A percentile compares a stretch with the other conserved stretches of the same genome.
Conservation (phyloP, 208 protist species). For the Wallacemonas rigidus region DNA sequence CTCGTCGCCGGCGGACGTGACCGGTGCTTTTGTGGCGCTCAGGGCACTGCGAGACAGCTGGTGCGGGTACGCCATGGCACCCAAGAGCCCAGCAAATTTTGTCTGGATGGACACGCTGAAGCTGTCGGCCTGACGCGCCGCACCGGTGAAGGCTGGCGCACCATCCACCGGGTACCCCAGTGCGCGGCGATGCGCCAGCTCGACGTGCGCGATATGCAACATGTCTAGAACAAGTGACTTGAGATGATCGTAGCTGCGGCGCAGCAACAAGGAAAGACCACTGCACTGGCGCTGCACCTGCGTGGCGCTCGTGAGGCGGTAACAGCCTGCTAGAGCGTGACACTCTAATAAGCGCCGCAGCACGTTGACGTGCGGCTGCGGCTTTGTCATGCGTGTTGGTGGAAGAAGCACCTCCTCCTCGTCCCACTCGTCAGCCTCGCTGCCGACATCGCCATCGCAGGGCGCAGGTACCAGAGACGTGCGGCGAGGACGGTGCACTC, state of each 20-base stretch:
- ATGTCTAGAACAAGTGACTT: constrained; percentile 72
- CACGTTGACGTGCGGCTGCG: constrained; percentile 58
- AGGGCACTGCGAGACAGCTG: constrained; percentile 30
- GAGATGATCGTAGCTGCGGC: constrained; percentile 69
- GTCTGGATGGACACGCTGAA: constrained; percentile 61
- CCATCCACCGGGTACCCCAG: constrained; percentile 1
- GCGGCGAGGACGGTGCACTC: constrained; percentile 29
- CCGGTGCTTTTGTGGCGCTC: neutral
- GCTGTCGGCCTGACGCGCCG: neutral
- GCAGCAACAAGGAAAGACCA: constrained; percentile 77
- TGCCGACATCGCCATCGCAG: constrained; percentile 35
- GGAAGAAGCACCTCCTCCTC: constrained; percentile 60
- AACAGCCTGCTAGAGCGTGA: constrained; percentile 43
- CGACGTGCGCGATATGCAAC: constrained; percentile 72
- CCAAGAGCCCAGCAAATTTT: constrained; percentile 44
- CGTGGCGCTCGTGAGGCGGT: constrained; percentile 41
- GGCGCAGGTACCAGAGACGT: constrained; percentile 25
- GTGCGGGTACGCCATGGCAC: constrained; percentile 70
- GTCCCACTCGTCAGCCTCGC: constrained; percentile 68
- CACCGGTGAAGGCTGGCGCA: neutral
- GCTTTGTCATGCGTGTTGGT: constrained; percentile 35
- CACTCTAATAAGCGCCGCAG: constrained; percentile 70
- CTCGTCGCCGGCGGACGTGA: neutral
- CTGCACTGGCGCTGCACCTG: constrained; percentile 56
- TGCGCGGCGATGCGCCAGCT: constrained; percentile 63